These are phyloP conservation scores for Rubroboletus satanas DNA, from an alignment of 768 basidiomycete species.

Conservation along the genomic window DNA sequence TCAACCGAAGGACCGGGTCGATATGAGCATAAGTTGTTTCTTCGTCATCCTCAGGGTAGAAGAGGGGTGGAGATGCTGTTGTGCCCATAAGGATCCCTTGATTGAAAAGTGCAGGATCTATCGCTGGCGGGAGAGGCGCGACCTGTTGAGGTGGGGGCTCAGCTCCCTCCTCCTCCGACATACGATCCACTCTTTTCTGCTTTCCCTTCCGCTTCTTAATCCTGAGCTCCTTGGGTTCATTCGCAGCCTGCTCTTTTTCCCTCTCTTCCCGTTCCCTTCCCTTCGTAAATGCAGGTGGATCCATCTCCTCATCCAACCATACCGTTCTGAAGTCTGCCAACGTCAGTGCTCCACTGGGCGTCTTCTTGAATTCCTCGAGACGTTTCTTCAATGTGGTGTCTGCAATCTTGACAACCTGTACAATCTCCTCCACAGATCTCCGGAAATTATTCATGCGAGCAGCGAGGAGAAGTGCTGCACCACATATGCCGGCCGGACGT, in stretches of 20 bases:
- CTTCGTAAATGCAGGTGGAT: constrained; percentile 85
- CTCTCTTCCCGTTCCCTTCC: constrained; percentile 68
- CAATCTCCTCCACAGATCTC: constrained; percentile 89
- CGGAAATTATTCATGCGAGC: constrained; percentile 99
- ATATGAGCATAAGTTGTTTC: constrained; percentile 44
- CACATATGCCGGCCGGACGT: constrained; percentile 95
- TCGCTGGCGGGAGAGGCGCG: constrained; percentile 21
- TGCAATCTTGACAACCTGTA: constrained; percentile 99
- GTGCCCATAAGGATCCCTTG: constrained; percentile 67
- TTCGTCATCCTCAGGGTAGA: constrained; percentile 44
- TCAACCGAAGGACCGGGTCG: constrained; percentile 50
- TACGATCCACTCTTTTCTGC: constrained; percentile 39
- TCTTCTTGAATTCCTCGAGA: constrained; percentile 90
- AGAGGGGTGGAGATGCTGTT: constrained; percentile 35
- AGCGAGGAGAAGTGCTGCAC: constrained; percentile 90
- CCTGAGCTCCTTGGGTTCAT: constrained; percentile 25
- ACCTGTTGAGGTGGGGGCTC: constrained; percentile 15
- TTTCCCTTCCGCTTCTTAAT: constrained; percentile 34
- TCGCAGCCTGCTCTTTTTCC: constrained; percentile 41
- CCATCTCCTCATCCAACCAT: constrained; percentile 89
- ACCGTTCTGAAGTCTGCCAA: constrained; percentile 86
- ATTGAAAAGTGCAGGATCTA: constrained; percentile 60
- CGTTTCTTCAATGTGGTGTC: constrained; percentile 91
- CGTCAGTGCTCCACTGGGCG: constrained; percentile 79
- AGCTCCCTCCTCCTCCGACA: constrained; percentile 33